Base-by-base conservation (phyloP, 768 basidiomycete genomes). In the Amanita pseudoporphyria region DNA sequence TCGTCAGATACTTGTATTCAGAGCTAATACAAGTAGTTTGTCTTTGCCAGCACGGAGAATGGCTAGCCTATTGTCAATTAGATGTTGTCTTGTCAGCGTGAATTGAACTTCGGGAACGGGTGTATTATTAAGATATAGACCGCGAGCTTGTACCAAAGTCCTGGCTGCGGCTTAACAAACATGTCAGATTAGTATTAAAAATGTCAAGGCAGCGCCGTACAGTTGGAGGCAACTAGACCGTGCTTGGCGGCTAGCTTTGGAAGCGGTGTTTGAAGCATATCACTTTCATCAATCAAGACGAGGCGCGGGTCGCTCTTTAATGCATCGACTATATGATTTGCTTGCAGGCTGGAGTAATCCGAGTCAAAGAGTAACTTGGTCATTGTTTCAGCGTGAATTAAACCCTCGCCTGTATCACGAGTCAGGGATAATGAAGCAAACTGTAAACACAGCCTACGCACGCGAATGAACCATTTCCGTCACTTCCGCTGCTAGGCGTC, bases 21-120 rank as follows among this genome's bases (percentile, higher is more conserved):
- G 37, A 12, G 64, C 75, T 7, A 91, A 56, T 35, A 88, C 71
- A 33, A 78, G 59, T 54, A 82, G 68, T 40, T 83, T 84, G 54
- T 84, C 81, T 61, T 85, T 88, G 3, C 90, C 90, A 33, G 80
- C 78, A 14, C 85, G 76, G 16, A 93, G 53, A 51, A 93, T 74
- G 14, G 73, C 79, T 6, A 91, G 58, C 43, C 69, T 73, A 9
- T 64, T 68, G 56, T 82, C 79, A n/a, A 90, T 66, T 24, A 92
- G 71, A 56, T 79, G 70, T 1, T 60, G 56, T 31, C 55, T 55
- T 6, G 62, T 54, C 13, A 85, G 57, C 26, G 61, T 72, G 44
- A 67, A 66, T 28, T 70, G 67, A 16, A 68, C 53, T 53, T 83
- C 79, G n/a, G 63, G 63, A 24, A 89, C 69, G 6, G 73, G 71